Base-by-base conservation (phyloP, 225 moss, liverwort and hornwort species). In the Straminergon stramineum region DNA sequence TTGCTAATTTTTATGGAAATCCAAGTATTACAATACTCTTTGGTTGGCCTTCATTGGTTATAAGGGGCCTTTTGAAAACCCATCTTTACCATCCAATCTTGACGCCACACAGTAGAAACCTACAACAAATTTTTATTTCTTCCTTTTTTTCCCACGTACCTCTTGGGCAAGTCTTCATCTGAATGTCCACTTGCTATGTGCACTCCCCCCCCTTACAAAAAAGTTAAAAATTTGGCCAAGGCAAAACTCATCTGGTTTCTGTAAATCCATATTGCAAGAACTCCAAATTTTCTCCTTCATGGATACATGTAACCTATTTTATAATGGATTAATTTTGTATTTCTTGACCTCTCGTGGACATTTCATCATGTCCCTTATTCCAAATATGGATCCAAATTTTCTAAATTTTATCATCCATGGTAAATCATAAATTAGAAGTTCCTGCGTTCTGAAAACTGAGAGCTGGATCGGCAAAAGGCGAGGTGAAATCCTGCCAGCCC, bases 11-110 rank as follows among this genome's bases (percentile, higher is more conserved):
- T 35, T 77, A 20, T 19, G 1, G 14, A 35, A 78, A 35, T 22
- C 6, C 5, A 35, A 22, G 5, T 32, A 16, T 34, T 52, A 16
- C 0, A 2, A 0, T 3, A 26, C 8, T 34, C 3, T 28, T 51
- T 52, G 1, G 5, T 35, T 77, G 34, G 5, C 8, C 8, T 51
- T 32, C 5, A 17, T 77, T 52, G 13, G 7, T 13, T 5, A 75
- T 18, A 74, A 0, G 27, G 17, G 17, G 6, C 28, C 5, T 10
- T 74, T 30, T 43, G 9, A 73, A 73, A 43, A 43, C 8, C 43
- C 26, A 43, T 27, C 3, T 2, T 17, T 27, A 18, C 17, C 48
- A 75, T 75, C 31, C 4, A 75, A 17, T 75, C 19, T 75, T 75
- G 4, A 75, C 0, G 0, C 7, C 12, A 75, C 75, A 11, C 51